Evolutionary conservation across 108 stramenopile species (phyloP), one percentile per base, ranked within the genome.

Genomic region (Chaetoceros tenuissimus): DNA sequence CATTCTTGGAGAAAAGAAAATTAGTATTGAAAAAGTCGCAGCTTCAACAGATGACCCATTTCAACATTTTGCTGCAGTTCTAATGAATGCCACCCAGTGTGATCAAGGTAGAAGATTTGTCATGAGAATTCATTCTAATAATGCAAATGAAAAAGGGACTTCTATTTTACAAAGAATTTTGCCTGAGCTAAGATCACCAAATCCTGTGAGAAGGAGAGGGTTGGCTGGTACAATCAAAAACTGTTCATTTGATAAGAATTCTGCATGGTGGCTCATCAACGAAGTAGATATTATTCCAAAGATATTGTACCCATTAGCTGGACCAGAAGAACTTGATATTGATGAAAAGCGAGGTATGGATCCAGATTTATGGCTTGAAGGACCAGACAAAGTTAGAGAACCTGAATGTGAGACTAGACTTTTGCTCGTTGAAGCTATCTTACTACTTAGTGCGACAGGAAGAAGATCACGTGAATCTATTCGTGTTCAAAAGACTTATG

Each of bases 41-140:
- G 62, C 31, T 46, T 55, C 50, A 51, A 65, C 51, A 44, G 8
- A 73, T 24, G 93, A 94, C 74, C 86, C 86, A 0, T 94, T 78
- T 61, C 93, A 94, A 66, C 93, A 94, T 62, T 79, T 94, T 55
- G 84, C 87, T 2, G 76, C 82, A 8, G 73, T 94, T 16, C 49
- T 90, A 7, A 94, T 94, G 93, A 94, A 94, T 56, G 63, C 80
- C 19, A 79, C 89, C 2, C 93, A 94, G 60, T 44, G 78, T 49
- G 85, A 90, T 46, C 68, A 69, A 20, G 93, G 89, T 46, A 57
- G 87, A 18, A 59, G 74, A 31, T 88, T 94, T 62, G 50, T 89
- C 16, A 52, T 85, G 65, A 74, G 69, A 53, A 54, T 86, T 20
- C 75, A 66, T 16, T 50, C 64, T 1, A 16, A 26, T 8, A 28